Evolutionary conservation across 2,329 filamentous ascomycete species (phyloP).

Genomic region (Ceratocystis diversiconidia): DNA sequence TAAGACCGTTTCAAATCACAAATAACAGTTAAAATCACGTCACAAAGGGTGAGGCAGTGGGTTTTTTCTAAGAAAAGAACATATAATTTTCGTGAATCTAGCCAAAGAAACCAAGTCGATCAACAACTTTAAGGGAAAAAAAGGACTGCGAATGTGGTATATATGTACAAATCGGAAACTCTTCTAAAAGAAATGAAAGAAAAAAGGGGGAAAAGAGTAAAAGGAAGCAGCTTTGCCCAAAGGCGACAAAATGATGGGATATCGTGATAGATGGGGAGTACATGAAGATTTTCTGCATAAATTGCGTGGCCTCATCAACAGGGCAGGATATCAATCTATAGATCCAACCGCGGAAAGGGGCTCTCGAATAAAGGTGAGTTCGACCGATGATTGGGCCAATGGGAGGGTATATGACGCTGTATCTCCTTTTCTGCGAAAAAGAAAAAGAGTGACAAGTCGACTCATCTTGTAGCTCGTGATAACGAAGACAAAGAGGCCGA

Average conservation of each 20-base stretch:
- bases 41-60: not conserved
- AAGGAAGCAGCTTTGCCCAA: not conserved
- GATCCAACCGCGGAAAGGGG: not conserved
- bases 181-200: slow-evolving; percentile 2
- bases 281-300: not conserved
- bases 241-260: not conserved
- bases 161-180: slow-evolving; percentile 1
- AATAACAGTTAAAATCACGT: not conserved
- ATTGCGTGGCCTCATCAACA: too few species aligned
- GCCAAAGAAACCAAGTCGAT: slow-evolving; percentile 1
- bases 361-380: not conserved
- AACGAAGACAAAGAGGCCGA: not conserved
- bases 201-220: not conserved
- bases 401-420: not conserved
- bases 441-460: not conserved
- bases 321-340: not conserved
- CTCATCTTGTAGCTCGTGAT: not conserved
- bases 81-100: not conserved
- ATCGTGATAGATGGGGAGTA: not conserved
- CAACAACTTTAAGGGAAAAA: slow-evolving; percentile 1
- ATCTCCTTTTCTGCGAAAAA: not conserved
- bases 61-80: not conserved
- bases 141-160: slow-evolving; percentile 2
- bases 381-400: not conserved
- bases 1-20: not conserved